phyloP scores from a whole-genome alignment of 805 yeast genomes.

The Saccharomycopsis vini region DNA sequence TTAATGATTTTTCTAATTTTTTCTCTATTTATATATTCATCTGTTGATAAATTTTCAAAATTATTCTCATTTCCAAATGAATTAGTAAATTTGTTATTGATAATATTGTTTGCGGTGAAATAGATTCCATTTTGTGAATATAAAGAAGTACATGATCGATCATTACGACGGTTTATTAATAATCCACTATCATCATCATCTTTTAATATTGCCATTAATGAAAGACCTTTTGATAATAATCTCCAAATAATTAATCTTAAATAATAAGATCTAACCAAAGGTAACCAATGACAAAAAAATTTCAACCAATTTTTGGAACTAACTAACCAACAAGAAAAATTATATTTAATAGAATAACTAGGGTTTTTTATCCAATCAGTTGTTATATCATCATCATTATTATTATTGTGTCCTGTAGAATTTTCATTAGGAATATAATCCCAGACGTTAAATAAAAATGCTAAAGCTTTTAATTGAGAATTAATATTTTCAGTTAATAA shows the following conservation, averaged over 20 bases:
- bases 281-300: slow-evolving; percentile 72
- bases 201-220: neutral
- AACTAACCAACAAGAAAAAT: slow-evolving; percentile 47
- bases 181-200: neutral
- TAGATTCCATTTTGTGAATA: slow-evolving; percentile 9
- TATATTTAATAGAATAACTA: slow-evolving; percentile 37
- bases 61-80: too few species aligned
- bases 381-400: neutral
- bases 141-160: slow-evolving; percentile 3
- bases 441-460: slow-evolving; percentile 69
- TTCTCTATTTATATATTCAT: slow-evolving; percentile 13
- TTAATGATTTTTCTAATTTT: slow-evolving; percentile 14
- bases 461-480: slow-evolving; percentile 51
- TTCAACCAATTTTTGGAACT: slow-evolving; percentile 41
- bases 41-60: too few species aligned
- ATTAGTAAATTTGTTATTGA: too few species aligned
- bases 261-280: slow-evolving; percentile 64
- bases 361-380: slow-evolving; percentile 33
- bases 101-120: too few species aligned
- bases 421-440: slow-evolving; percentile 44
- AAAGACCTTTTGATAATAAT: slow-evolving; percentile 22
- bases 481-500: slow-evolving; percentile 54
- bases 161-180: neutral
- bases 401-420: neutral
- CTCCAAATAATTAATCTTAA: slow-evolving; percentile 63